These are phyloP conservation scores for Madurella mycetomatis DNA, from an alignment of 2,329 filamentous ascomycete genomes.

Conservation along the genomic window DNA sequence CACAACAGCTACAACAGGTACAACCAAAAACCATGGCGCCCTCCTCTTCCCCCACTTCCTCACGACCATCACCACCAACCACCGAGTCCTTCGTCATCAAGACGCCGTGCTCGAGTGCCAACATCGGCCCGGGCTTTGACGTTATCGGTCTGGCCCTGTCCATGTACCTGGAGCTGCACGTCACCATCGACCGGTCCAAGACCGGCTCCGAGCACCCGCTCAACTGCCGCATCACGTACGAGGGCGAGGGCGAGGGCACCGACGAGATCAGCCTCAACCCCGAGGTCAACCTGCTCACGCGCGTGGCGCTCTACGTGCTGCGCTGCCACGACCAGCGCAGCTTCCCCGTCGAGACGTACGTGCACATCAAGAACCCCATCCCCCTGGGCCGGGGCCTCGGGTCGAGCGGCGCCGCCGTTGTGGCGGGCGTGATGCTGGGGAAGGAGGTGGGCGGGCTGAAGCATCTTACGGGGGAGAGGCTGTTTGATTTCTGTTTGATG, in stretches of 20 bases:
- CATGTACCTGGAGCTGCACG: slow-evolving; percentile 84
- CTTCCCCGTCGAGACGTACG: slow-evolving; percentile 81
- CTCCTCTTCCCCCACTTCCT: not conserved
- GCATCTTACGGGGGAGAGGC: slow-evolving; percentile 67
- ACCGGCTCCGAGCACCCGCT: slow-evolving; percentile 56
- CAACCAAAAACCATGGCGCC: not conserved
- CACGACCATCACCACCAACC: slow-evolving; percentile 1
- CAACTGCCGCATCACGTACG: slow-evolving; percentile 88
- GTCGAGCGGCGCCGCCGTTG: slow-evolving; percentile 92
- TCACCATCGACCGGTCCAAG: slow-evolving; percentile 65
- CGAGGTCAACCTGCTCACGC: slow-evolving; percentile 86
- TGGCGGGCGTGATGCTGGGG: slow-evolving; percentile 88
- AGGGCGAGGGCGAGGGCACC: slow-evolving; percentile 69
- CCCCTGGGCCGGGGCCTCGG: slow-evolving; percentile 87
- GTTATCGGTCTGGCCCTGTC: slow-evolving; percentile 93
- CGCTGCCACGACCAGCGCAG: slow-evolving; percentile 81
- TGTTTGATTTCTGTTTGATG: slow-evolving; percentile 97
- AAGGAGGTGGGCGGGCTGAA: slow-evolving; percentile 81
- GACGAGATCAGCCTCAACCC: slow-evolving; percentile 77
- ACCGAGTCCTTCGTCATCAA: slow-evolving; percentile 63
- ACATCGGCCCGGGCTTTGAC: slow-evolving; percentile 97
- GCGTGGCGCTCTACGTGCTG: slow-evolving; percentile 89
- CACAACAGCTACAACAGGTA: too few species aligned
- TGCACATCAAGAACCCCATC: slow-evolving; percentile 95
- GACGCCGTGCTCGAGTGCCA: slow-evolving; percentile 92